Base-by-base conservation (phyloP, 768 basidiomycete genomes). In the Lactarius vividus region DNA sequence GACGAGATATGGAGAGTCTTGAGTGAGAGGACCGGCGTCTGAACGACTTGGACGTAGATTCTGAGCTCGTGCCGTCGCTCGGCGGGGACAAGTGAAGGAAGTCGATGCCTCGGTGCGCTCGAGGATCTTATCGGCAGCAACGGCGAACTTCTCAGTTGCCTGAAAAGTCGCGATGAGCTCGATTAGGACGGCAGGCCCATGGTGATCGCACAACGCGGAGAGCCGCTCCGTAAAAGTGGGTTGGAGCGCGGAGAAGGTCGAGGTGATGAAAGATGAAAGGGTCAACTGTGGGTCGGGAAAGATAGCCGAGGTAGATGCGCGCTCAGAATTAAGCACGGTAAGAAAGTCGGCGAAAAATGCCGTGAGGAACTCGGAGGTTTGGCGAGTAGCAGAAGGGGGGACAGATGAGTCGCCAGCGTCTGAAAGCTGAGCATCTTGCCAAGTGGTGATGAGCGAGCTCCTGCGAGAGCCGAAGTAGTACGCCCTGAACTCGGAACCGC, bases 381-480 rank as follows among this genome's bases (percentile, higher is more conserved):
- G 82, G 33, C 69, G 42, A 11, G 61, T 33, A 15, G 39, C 72
- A 9, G 74, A 40, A 7, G 69, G 35, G 20, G 74, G 66, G 9
- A 74, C 62, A 15, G 73, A 70, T n/a, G 75, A 65, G n/a, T 81
- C 82, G 58, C 81, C 82, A 18, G 37, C 28, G 68, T 89, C 87
- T 1, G 75, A 72, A 39, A 95, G 77, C 0, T 74, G 73, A 1
- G 83, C 84, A 31, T 78, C 78, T 70, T 85, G 82, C 96, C 96
- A 98, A 64, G 82, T 71, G 18, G 84, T 77, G 49, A 92, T 80
- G 16, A 96, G 75, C 18, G 79, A 71, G 16, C 83, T 80, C 63
- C 94, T 81, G 33, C 93, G 82, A 11, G 92, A 89, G 15, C 92
- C 92, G 76, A 94, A 92, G 79, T 98, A 99, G 74, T 97, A 98